A percentile compares a stretch with the other conserved stretches of the same genome.
These are phyloP conservation scores for Grosmannia penicillata DNA, from an alignment of 2,329 filamentous ascomycete genomes.

Conservation along the genomic window DNA sequence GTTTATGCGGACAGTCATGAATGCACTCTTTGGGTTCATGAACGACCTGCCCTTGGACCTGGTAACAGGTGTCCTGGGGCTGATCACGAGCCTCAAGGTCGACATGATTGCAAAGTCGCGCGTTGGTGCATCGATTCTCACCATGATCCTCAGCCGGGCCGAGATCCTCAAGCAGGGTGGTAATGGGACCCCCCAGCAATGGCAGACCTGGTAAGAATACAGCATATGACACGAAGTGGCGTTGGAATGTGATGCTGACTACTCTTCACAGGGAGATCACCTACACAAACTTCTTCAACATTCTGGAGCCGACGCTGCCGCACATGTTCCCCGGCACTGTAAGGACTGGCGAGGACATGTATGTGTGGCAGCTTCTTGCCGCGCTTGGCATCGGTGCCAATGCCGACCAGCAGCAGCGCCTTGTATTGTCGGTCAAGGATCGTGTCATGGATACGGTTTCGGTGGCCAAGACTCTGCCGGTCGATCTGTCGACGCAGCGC, in stretches of 20 bases:
- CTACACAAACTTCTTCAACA: slow-evolving; percentile 79
- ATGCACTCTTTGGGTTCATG: slow-evolving; percentile 76
- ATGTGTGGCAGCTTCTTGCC: slow-evolving; percentile 95
- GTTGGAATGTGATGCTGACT: too few species aligned
- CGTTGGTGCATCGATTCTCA: slow-evolving; percentile 78
- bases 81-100: slow-evolving; percentile 74
- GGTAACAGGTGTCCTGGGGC: slow-evolving; percentile 74
- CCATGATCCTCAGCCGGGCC: slow-evolving; percentile 85
- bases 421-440: slow-evolving; percentile 94
- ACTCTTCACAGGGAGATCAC: slow-evolving; percentile 45
- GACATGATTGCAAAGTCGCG: slow-evolving; percentile 74
- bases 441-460: slow-evolving; percentile 90
- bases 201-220: slow-evolving; percentile 54
- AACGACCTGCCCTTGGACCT: slow-evolving; percentile 84
- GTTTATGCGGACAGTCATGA: slow-evolving; percentile 79
- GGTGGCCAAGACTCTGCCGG: slow-evolving; percentile 76
- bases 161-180: slow-evolving; percentile 81
- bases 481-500: slow-evolving; percentile 70
- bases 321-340: slow-evolving; percentile 86
- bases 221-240: too few species aligned
- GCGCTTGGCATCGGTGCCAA: slow-evolving; percentile 87
- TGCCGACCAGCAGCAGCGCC: slow-evolving; percentile 84
- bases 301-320: slow-evolving; percentile 67
- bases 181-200: slow-evolving; percentile 53
- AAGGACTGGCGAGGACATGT: slow-evolving; percentile 80